Evolutionary conservation across 371 early-diverging fungal species (phyloP), one percentile per base, ranked within the genome.

Genomic region (Rhizopus sp.): DNA sequence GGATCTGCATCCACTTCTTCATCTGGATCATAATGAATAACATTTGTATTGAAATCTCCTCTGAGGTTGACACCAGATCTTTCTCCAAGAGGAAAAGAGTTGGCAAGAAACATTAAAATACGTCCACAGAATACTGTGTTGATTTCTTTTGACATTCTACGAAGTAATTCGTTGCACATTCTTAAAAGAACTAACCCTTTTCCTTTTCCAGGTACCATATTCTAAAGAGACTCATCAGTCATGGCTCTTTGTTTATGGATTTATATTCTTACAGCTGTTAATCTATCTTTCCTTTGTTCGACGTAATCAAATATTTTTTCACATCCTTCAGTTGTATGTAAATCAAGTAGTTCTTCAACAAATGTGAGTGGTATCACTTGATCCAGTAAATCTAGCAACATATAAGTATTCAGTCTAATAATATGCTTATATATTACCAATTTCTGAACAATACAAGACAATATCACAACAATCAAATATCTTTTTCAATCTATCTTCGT

Each of bases 121-220:
- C 93, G 88, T 1, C 94, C 94, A 59, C 91, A 89, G 55, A 87
- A 83, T n/a, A 84, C 88, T 9, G 88, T 88, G 68, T 89, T 85
- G 42, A 83, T 85, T 15, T 92, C 80, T 47, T 88, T 88, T 0
- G 94, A 92, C 8, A 92, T 72, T 55, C 95, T 80, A 7, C 92
- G 81, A 6, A 93, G 79, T 16, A 94, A 64, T 29, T 89, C 90
- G 63, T 93, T 94, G 69, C 95, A 94, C 67, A 90, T 73, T 51
- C 91, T 82, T 15, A 95, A 81, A 48, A 95, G 69, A 4, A 89
- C 78, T n/a, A 92, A 70, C 2, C 89, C 92, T 60, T 93, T 93
- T 47, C 94, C 93, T 63, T 79, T 81, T 1, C 73, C 81, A 17
- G 90, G 84, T 4, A 83, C 72, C 79, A 93, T 87, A 56, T 77